Percentiles rank a stretch among this genome's conserved stretches.
Conservation (phyloP, 192 early-diverging fungal genomes). For the Gryganskiella cystojenkinii region DNA sequence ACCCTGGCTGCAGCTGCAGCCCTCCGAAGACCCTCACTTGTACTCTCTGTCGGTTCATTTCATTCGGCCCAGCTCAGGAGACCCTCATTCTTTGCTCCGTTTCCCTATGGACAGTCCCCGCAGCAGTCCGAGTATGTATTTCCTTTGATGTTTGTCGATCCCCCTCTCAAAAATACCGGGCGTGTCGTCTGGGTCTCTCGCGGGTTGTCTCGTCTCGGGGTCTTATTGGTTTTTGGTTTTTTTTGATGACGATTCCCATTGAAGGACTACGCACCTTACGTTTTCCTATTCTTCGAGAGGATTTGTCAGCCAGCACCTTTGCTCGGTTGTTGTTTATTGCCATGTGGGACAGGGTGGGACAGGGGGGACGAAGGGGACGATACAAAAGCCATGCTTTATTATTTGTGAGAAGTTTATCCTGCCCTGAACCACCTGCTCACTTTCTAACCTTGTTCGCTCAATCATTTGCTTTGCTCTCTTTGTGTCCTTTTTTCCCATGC, state of each 20-base stretch:
- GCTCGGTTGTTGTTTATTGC: not conserved
- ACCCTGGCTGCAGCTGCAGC: constrained; percentile 39
- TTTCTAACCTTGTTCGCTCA: too few relatives aligned
- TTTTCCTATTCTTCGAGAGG: not conserved
- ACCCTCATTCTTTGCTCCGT: constrained; percentile 47
- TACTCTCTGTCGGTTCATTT: constrained; percentile 45
- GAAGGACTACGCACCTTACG: too few relatives aligned
- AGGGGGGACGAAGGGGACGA: not conserved
- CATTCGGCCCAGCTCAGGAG: constrained; percentile 48
- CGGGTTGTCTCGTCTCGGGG: too few relatives aligned
- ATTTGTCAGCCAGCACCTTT: not conserved
- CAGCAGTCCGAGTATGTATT: constrained; percentile 40
- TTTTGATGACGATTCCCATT: too few relatives aligned
- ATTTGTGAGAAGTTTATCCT: constrained; percentile 7
- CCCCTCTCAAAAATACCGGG: too few relatives aligned
- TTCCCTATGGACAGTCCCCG: constrained; percentile 46
- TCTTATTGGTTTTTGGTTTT: too few relatives aligned
- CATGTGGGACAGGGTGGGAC: not conserved
- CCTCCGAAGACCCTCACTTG: constrained; percentile 34
- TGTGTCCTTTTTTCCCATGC: not conserved
- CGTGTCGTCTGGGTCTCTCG: too few relatives aligned
- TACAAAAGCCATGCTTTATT: not conserved
- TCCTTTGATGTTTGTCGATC: not conserved
- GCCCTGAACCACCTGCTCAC: too few relatives aligned
- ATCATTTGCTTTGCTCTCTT: not conserved